Percentiles rank a stretch among this genome's conserved stretches.
Evolutionary conservation across 192 early-diverging fungal genomes (phyloP).

Genomic region (Oehlia diaphana): DNA sequence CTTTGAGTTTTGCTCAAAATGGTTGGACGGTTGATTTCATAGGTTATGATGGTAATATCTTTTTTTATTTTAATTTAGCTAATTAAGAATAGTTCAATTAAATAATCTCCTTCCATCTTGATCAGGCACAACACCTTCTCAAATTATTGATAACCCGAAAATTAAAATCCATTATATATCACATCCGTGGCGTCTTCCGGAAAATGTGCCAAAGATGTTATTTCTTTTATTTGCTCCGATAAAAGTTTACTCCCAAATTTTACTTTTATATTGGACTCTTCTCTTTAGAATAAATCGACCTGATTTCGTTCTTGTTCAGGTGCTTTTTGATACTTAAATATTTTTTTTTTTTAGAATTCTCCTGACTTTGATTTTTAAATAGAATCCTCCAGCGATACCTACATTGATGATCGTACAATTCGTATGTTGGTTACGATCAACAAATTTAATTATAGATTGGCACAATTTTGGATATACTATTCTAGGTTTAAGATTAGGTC

Average conservation of each 20-base stretch:
- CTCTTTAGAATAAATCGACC: slow-evolving; percentile 56
- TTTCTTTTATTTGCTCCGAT: slow-evolving; percentile 71
- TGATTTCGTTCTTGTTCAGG: slow-evolving; percentile 77
- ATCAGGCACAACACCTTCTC: slow-evolving; percentile 6
- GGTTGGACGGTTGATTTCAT: slow-evolving; percentile 79
- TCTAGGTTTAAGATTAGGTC: slow-evolving; percentile 70
- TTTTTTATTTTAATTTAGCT: no score
- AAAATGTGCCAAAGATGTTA: slow-evolving; percentile 52
- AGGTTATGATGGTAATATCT: slow-evolving; percentile 67
- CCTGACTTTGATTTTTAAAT: neutral
- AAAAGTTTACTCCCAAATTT: slow-evolving; percentile 62
- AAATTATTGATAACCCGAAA: slow-evolving; percentile 40
- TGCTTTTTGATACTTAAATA: slow-evolving; percentile 30
- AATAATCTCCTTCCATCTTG: neutral
- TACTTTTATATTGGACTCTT: slow-evolving; percentile 63
- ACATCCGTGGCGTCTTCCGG: slow-evolving; percentile 54
- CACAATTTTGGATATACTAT: slow-evolving; percentile 96
- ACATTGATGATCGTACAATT: slow-evolving; percentile 79
- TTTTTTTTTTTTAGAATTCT: no score
- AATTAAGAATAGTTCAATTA: no score
- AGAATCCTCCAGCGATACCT: slow-evolving; percentile 96
- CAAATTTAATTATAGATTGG: slow-evolving; percentile 91
- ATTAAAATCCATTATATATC: slow-evolving; percentile 52
- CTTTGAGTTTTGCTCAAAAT: slow-evolving; percentile 65
- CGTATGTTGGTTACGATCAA: slow-evolving; percentile 61